These are phyloP conservation scores for Daldinia sp. DNA, from an alignment of 2,329 filamentous ascomycete species.

Conservation along the genomic window DNA sequence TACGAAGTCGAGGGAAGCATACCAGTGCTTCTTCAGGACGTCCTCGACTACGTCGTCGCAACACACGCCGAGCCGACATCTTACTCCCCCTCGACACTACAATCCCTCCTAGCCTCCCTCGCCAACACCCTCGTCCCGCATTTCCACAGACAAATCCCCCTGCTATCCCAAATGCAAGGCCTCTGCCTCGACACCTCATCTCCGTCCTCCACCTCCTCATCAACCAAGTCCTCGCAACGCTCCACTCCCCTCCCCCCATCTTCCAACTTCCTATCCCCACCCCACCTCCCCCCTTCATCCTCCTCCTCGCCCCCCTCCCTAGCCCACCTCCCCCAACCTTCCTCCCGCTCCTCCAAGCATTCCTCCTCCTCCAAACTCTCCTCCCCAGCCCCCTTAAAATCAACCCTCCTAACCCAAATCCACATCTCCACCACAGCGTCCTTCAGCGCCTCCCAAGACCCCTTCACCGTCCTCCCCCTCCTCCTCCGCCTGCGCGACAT, in stretches of 20 bases:
- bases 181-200: slow-evolving; percentile 9
- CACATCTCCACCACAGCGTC: slow-evolving; percentile 32
- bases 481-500: slow-evolving; percentile 42
- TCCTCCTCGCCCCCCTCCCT: slow-evolving; percentile 25
- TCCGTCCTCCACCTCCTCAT: not conserved
- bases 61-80: slow-evolving; percentile 19
- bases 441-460: slow-evolving; percentile 29
- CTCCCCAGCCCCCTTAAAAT: slow-evolving; percentile 3
- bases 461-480: slow-evolving; percentile 41
- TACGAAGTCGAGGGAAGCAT: not conserved
- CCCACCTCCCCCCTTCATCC: not conserved
- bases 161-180: slow-evolving; percentile 20
- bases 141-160: slow-evolving; percentile 26
- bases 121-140: slow-evolving; percentile 28
- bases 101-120: slow-evolving; percentile 25
- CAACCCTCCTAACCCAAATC: slow-evolving; percentile 32
- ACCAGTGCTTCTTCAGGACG: slow-evolving; percentile 5
- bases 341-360: slow-evolving; percentile 23
- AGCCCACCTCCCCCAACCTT: slow-evolving; percentile 29
- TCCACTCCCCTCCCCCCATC: not conserved
- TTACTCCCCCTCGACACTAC: slow-evolving; percentile 27
- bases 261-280: not conserved
- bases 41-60: slow-evolving; percentile 25
- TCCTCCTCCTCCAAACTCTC: slow-evolving; percentile 23
- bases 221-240: not conserved